phyloP scores from a whole-genome alignment of 805 yeast species.

The Ogataea zsoltii region DNA sequence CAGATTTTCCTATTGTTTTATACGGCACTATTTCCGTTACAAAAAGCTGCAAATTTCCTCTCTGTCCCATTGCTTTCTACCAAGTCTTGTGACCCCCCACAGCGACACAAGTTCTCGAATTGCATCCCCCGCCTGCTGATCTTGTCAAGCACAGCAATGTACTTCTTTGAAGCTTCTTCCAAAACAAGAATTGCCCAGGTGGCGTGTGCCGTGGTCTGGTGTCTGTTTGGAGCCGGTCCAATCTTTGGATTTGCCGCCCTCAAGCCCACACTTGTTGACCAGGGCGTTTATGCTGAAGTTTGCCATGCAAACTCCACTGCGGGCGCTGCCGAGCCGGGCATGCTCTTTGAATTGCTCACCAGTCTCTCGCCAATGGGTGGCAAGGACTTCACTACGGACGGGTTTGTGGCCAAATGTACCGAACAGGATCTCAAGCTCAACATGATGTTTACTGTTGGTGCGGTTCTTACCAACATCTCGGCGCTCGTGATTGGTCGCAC shows the following conservation, averaged over 20 bases:
- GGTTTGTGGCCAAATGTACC: constrained; percentile 44
- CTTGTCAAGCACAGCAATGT: too few species aligned
- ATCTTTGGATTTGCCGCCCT: constrained; percentile 62
- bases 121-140: too few species aligned
- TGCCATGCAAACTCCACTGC: constrained; percentile 35
- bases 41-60: not conserved
- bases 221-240: constrained; percentile 57
- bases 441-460: constrained; percentile 60
- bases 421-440: constrained; percentile 55
- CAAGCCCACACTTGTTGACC: constrained; percentile 51
- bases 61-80: too few species aligned
- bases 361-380: not conserved
- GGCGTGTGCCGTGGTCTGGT: constrained; percentile 53
- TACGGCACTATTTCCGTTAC: constrained; percentile 2
- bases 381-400: constrained; percentile 22
- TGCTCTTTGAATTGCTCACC: constrained; percentile 5
- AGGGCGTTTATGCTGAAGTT: constrained; percentile 45
- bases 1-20: constrained; percentile 1
- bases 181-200: constrained; percentile 42
- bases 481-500: constrained; percentile 52
- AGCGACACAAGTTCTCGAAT: too few species aligned
- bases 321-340: constrained; percentile 7
- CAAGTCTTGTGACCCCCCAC: not conserved
- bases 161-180: constrained; percentile 33
- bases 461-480: constrained; percentile 54